These are phyloP conservation scores for Aspergillus pseudoglaucus DNA, from an alignment of 2,329 filamentous ascomycete genomes.

Conservation along the genomic window DNA sequence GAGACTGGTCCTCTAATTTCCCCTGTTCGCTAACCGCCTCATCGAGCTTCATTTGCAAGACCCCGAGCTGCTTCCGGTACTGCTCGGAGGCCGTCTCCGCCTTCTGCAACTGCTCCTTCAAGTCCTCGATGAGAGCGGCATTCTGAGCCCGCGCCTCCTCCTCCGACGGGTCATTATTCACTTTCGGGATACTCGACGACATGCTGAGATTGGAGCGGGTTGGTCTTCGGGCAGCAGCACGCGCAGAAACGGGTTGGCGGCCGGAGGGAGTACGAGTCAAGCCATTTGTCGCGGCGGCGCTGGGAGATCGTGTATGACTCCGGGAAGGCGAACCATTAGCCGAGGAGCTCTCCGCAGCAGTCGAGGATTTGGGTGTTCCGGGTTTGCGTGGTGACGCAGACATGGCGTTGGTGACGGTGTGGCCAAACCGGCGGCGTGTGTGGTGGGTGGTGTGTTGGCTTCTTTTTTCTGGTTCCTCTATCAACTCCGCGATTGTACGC, in stretches of 20 bases:
- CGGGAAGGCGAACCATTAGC: conserved; percentile 31
- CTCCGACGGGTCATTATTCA: conserved; percentile 48
- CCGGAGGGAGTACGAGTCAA: conserved; percentile 59
- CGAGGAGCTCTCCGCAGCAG: conserved; percentile 20
- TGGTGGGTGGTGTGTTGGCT: no score
- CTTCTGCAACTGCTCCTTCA: conserved; percentile 74
- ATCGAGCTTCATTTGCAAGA: conserved; percentile 78
- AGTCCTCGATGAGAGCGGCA: conserved; percentile 70
- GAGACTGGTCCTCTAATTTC: conserved; percentile 77
- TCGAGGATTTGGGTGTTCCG: conserved; percentile 28
- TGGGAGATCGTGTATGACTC: conserved; percentile 43
- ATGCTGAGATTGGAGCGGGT: conserved; percentile 37
- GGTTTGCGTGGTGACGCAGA: conserved; percentile 41
- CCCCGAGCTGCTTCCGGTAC: conserved; percentile 74
- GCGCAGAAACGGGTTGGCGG: conserved; percentile 61
- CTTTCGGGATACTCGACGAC: conserved; percentile 38
- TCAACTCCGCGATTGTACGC: no score
- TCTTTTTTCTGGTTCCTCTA: no score
- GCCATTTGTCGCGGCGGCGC: conserved; percentile 42
- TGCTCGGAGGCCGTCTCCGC: conserved; percentile 73
- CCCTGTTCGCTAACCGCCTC: conserved; percentile 76
- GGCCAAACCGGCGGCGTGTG: no score
- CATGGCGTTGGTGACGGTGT: conserved; percentile 22
- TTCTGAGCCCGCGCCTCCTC: conserved; percentile 74
- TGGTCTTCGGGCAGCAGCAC: conserved; percentile 60